Evolutionary conservation across 2,329 filamentous ascomycete species (phyloP).

Genomic region (Penicillium corylophilum): DNA sequence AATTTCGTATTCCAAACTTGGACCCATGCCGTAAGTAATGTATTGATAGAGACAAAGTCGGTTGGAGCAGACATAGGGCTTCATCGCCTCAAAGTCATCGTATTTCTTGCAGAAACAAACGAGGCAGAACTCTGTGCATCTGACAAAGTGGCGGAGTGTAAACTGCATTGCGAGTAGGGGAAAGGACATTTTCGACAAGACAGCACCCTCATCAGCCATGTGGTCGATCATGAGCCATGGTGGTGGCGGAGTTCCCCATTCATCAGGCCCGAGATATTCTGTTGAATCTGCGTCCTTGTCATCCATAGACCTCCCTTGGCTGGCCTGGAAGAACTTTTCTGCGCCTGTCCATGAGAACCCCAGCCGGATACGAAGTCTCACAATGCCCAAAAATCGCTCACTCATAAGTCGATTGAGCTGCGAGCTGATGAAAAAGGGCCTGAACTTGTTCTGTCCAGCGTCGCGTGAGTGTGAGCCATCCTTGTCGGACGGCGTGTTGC

Average conservation of each 20-base stretch:
- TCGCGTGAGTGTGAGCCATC: conserved; percentile 33
- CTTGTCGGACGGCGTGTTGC: not conserved
- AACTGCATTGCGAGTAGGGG: conserved; percentile 70
- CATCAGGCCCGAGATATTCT: conserved; percentile 25
- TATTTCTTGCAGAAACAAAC: conserved; percentile 72
- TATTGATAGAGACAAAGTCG: conserved; percentile 83
- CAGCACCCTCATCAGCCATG: conserved; percentile 32
- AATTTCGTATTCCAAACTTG: conserved; percentile 82
- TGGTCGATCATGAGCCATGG: conserved; percentile 53
- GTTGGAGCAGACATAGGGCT: conserved; percentile 70
- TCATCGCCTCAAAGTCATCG: conserved; percentile 56
- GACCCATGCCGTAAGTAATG: conserved; percentile 79
- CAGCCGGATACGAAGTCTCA: conserved; percentile 57
- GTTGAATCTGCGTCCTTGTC: conserved; percentile 8
- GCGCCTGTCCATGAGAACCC: conserved; percentile 67
- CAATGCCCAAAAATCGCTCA: conserved; percentile 60
- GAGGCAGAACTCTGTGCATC: conserved; percentile 83
- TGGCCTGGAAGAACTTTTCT: conserved; percentile 56
- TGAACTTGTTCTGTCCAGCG: conserved; percentile 29
- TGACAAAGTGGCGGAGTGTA: conserved; percentile 70
- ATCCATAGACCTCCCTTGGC: conserved; percentile 36
- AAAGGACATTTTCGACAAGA: conserved; percentile 48
- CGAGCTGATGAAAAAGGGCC: conserved; percentile 61
- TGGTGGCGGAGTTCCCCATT: conserved; percentile 32
- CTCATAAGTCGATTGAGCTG: conserved; percentile 69